These are phyloP conservation scores for Beauveria rudraprayagi DNA, from an alignment of 2,329 filamentous ascomycete species.

Conservation along the genomic window DNA sequence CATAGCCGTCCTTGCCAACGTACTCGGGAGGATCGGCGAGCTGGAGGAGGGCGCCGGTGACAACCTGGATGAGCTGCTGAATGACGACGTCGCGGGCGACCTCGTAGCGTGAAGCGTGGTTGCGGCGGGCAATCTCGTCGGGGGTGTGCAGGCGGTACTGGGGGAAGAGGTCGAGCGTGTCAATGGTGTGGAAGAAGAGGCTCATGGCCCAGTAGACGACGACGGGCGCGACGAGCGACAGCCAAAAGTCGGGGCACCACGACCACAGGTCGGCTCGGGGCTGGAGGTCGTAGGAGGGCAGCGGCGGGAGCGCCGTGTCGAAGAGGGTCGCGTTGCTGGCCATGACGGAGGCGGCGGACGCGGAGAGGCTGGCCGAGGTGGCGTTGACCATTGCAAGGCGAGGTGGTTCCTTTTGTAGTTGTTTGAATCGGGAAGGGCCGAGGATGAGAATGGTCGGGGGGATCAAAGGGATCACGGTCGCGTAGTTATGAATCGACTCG, in stretches of 20 bases:
- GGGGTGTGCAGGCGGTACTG: slow-evolving; percentile 93
- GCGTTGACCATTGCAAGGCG: slow-evolving; percentile 31
- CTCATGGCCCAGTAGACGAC: slow-evolving; percentile 85
- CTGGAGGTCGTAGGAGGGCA: slow-evolving; percentile 71
- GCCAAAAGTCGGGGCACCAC: slow-evolving; percentile 72
- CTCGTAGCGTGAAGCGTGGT: slow-evolving; percentile 76
- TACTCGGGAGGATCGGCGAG: slow-evolving; percentile 67
- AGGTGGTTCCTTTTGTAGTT: neutral
- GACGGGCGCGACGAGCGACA: slow-evolving; percentile 69
- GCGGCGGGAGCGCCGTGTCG: slow-evolving; percentile 61
- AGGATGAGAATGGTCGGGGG: too few relatives aligned
- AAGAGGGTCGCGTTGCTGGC: slow-evolving; percentile 48
- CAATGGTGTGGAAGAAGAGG: slow-evolving; percentile 78
- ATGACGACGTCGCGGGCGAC: slow-evolving; percentile 85
- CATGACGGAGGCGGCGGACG: slow-evolving; percentile 28
- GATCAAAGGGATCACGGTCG: neutral
- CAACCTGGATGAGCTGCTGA: slow-evolving; percentile 84
- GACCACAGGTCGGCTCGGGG: slow-evolving; percentile 65
- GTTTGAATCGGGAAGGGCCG: too few relatives aligned
- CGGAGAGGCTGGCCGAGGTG: slow-evolving; percentile 21
- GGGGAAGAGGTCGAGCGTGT: slow-evolving; percentile 76
- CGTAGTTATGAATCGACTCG: neutral
- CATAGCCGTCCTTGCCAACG: slow-evolving; percentile 71
- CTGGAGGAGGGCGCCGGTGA: slow-evolving; percentile 58
- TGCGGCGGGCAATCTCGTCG: slow-evolving; percentile 78